Percentiles rank a stretch among this genome's conserved stretches.
These are phyloP conservation scores for cucumber (Cucumis sativus) DNA, from an alignment of 306 rosid genomes.

Conservation along the genomic window Cucumber_9930_V3 NC_026657.2:35721501-35722000, in stretches of 20 bases:
- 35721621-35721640: not conserved
- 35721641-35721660: not conserved
- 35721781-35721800: constrained; percentile 86
- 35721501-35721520: not conserved
- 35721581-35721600: not conserved
- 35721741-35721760: constrained; percentile 79
- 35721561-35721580: not conserved
- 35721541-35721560: not conserved
- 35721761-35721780: constrained; percentile 86
- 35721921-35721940: not conserved
- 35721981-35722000: not conserved
- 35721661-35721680: not conserved
- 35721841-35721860: not conserved
- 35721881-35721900: not conserved
- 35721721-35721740: constrained; percentile 53
- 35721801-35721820: constrained; percentile 51
- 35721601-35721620: not conserved
- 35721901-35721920: not conserved
- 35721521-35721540: not conserved
- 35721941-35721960: not conserved
- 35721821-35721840: not conserved
- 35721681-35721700: constrained; percentile 14
- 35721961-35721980: not conserved
- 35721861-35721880: not conserved
- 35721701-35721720: constrained; percentile 44